Conservation (phyloP, 495 filamentous ascomycete species). For the Podospora anserina region DNA sequence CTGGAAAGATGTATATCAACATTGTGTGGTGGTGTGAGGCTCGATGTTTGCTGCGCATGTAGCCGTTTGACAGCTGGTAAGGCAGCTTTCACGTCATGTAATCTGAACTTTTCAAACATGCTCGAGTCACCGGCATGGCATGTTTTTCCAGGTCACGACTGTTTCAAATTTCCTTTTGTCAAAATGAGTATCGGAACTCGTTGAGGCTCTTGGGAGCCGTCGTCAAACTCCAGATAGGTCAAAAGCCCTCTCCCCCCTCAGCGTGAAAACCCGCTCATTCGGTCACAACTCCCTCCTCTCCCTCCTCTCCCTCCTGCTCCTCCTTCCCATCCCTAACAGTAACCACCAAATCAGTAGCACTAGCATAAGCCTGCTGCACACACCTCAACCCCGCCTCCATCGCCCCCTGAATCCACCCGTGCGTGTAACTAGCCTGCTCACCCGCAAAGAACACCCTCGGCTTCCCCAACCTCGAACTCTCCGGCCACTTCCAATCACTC, state of each 20-base stretch:
- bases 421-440: slow-evolving; percentile 6
- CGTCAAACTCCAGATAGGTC: too few relatives aligned
- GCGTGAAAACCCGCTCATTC: too few relatives aligned
- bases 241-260: too few relatives aligned
- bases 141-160: background rate
- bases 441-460: slow-evolving; percentile 8
- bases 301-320: too few relatives aligned
- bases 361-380: slow-evolving; percentile 6
- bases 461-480: too few relatives aligned
- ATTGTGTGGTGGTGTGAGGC: background rate
- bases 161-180: background rate
- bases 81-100: background rate
- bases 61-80: background rate
- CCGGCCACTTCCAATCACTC: too few relatives aligned
- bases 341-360: too few relatives aligned
- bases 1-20: background rate
- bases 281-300: too few relatives aligned
- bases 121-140: background rate
- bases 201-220: too few relatives aligned
- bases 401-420: slow-evolving; percentile 10
- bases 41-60: background rate
- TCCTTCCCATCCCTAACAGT: too few relatives aligned
- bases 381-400: slow-evolving; percentile 6
- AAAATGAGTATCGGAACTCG: too few relatives aligned
- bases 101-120: background rate